These are phyloP conservation scores for Pyrenophora teres DNA, from an alignment of 2,329 filamentous ascomycete species.

Conservation along the genomic window DNA sequence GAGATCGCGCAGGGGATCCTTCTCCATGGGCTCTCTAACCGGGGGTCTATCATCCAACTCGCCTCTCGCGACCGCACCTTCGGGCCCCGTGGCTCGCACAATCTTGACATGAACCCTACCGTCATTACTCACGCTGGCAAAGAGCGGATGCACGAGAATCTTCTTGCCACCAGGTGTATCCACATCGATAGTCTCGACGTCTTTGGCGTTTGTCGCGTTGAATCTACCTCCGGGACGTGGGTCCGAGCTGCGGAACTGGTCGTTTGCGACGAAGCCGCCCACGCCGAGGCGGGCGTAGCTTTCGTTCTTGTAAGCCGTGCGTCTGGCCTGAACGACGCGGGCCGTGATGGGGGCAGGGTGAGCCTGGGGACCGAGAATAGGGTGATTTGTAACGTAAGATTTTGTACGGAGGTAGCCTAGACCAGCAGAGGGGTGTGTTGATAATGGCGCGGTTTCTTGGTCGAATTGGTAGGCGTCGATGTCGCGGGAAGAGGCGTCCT, in stretches of 20 bases:
- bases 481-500: constrained; percentile 38
- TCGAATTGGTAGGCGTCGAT: constrained; percentile 32
- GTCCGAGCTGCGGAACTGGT: constrained; percentile 42
- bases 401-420: constrained; percentile 64
- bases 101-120: constrained; percentile 40
- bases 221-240: constrained; percentile 28
- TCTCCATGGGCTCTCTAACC: constrained; percentile 7
- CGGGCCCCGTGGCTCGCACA: constrained; percentile 23
- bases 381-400: constrained; percentile 63
- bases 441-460: constrained; percentile 51
- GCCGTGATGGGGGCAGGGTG: constrained; percentile 59
- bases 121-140: constrained; percentile 42
- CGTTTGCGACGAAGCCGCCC: constrained; percentile 51
- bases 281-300: constrained; percentile 49
- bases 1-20: constrained; percentile 14
- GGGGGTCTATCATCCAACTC: constrained; percentile 35
- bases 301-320: constrained; percentile 19
- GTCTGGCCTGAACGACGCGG: constrained; percentile 57
- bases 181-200: constrained; percentile 49
- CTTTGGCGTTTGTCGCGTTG: constrained; percentile 10
- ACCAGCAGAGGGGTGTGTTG: constrained; percentile 69
- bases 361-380: constrained; percentile 63
- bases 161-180: constrained; percentile 57
- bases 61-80: constrained; percentile 31
- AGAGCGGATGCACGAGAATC: constrained; percentile 55